These are phyloP conservation scores for Poronia punctata DNA, from an alignment of 495 filamentous ascomycete genomes.

Conservation along the genomic window DNA sequence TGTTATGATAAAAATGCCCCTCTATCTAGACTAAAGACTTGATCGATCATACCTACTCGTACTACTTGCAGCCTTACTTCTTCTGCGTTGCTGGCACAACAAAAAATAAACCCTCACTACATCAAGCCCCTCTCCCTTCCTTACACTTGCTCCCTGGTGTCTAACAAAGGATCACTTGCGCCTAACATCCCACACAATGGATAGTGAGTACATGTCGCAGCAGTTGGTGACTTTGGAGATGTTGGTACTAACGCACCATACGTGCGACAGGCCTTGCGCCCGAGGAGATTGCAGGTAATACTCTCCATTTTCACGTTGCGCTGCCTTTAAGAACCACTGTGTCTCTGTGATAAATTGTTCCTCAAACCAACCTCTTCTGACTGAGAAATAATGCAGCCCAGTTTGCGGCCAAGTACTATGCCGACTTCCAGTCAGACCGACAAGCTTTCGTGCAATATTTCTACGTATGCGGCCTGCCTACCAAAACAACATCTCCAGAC, in stretches of 20 bases:
- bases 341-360: too few relatives aligned
- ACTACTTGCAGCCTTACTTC: not conserved
- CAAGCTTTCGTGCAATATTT: constrained; percentile 7
- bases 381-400: constrained; percentile 1
- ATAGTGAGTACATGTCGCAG: constrained; percentile 4
- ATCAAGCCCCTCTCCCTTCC: not conserved
- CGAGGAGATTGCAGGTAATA: constrained; percentile 10
- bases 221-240: not conserved
- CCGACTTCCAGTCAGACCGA: constrained; percentile 1
- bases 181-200: constrained; percentile 2
- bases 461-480: constrained; percentile 10
- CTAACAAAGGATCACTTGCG: not conserved
- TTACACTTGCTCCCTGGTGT: not conserved
- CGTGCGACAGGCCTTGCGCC: constrained; percentile 5
- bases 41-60: too few relatives aligned
- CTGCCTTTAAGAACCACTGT: too few relatives aligned
- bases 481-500: not conserved
- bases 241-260: constrained; percentile 1
- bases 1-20: too few relatives aligned
- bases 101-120: not conserved
- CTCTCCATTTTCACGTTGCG: not conserved
- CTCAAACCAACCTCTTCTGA: not conserved
- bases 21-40: too few relatives aligned
- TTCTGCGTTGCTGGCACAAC: not conserved
- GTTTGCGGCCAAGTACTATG: constrained; percentile 8